Percentiles rank a stretch among this genome's conserved stretches.
Conservation (phyloP, 768 basidiomycete genomes). For the Macrolepiota dolichaula region DNA sequence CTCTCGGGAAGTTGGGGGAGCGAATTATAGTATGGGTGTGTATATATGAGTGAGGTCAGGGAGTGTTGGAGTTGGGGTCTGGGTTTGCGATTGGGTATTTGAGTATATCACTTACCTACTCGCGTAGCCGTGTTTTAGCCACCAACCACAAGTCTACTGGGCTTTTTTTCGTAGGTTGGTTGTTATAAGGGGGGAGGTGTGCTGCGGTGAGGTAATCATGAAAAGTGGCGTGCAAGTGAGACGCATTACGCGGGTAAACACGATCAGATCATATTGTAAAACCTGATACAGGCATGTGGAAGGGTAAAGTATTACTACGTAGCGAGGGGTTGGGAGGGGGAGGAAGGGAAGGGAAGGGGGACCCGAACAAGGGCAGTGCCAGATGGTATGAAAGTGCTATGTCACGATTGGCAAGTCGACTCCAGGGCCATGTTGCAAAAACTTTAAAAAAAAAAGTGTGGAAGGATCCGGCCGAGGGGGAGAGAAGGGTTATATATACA, state of each 20-base stretch:
- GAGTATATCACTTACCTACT: neutral
- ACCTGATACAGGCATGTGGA: neutral
- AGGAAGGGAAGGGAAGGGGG: too few relatives aligned
- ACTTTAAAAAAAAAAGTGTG: neutral
- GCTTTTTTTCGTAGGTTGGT: neutral
- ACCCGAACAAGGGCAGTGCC: neutral
- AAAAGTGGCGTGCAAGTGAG: neutral
- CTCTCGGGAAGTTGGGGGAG: neutral
- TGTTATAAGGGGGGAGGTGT: neutral
- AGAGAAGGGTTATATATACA: too few relatives aligned
- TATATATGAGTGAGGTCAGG: neutral
- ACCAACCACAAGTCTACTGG: neutral
- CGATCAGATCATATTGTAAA: too few relatives aligned
- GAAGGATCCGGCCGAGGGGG: neutral
- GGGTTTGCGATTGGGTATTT: neutral
- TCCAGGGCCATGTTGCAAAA: neutral
- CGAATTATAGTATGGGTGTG: too few relatives aligned
- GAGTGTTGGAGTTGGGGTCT: neutral
- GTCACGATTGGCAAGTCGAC: neutral
- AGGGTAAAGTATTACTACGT: neutral
- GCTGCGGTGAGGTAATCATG: too few relatives aligned
- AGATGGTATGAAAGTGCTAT: neutral
- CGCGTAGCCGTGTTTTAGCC: neutral
- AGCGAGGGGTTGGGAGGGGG: too few relatives aligned
- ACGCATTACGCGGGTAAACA: too few relatives aligned